Base-by-base conservation (phyloP, 495 filamentous ascomycete species). In the Aspergillus asperescens region DNA sequence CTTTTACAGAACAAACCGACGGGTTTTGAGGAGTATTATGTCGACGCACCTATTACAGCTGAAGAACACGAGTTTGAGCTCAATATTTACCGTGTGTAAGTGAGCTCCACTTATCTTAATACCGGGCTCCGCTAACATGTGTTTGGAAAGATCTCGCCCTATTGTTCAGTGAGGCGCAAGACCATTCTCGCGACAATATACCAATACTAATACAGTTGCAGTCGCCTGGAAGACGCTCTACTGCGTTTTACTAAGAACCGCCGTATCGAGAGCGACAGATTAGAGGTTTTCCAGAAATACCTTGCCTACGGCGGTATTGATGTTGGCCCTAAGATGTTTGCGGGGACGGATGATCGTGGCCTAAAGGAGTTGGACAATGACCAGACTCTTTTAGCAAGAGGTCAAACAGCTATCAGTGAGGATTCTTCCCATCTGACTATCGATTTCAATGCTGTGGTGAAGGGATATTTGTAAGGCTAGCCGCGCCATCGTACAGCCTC, bases 221-320 rank as follows among this genome's bases (percentile, higher is more conserved):
- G 83, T 38, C 90, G 93, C 35, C 87, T 97, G 15, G 85, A 97
- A 63, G 83, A 81, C 52, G 93, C 88, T 32, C 84, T 97, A 27
- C 84, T 89, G 52, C 86, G 89, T 7, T 99, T 83, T 73, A 76
- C 83, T 52, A 73, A 77, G 35, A 84, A 81, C 32, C 87, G 90
- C 20, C 89, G 86, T 49, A 76, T 95, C 48, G 80, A 89, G 48
- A 62, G 69, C 9, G 65, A 76, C 3, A 79, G 81, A 46, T 68
- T 77, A 19, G 71, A 75, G 24, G 62, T 93, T 20, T 94, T 99
- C 72, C 74, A 79, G 50, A 85, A 85, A 49, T 96, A 91, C 58
- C 76, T 97, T 20, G 67, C 77, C 20, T 87, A 89, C 27, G 93
- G 93, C n/a, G 94, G 94, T 7, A 78, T 97, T 29, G 82, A 85